A percentile compares a stretch with the other conserved stretches of the same genome.
Conservation (phyloP, 257 asterid species). For the Linderniella brevidens region DNA sequence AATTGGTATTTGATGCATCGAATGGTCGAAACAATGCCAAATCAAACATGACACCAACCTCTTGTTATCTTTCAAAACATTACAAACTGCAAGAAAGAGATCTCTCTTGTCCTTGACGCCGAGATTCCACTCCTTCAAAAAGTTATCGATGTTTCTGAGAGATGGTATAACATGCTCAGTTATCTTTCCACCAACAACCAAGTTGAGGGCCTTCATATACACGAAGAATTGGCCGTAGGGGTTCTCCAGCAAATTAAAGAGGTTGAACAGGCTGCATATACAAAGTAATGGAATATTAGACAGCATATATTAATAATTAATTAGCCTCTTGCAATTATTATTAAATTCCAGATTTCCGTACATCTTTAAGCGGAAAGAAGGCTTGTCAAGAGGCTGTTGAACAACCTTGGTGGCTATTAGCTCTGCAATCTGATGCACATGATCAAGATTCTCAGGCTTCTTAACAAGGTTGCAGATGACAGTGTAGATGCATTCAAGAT, state of each 20-base stretch:
- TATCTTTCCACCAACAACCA: slow-evolving; percentile 61
- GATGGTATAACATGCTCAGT: slow-evolving; percentile 72
- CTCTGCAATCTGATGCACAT: slow-evolving; percentile 67
- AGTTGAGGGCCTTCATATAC: slow-evolving; percentile 74
- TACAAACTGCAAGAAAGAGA: slow-evolving; percentile 56
- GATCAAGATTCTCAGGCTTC: slow-evolving; percentile 59
- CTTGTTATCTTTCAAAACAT: slow-evolving; percentile 49
- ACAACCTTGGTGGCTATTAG: slow-evolving; percentile 57
- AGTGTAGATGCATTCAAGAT: slow-evolving; percentile 77
- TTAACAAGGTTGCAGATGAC: slow-evolving; percentile 80
- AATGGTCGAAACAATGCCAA: not conserved
- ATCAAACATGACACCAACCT: slow-evolving; percentile 30
- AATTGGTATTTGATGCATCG: too few species aligned
- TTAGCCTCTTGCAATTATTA: too few species aligned
- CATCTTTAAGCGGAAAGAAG: slow-evolving; percentile 77
- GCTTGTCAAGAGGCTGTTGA: slow-evolving; percentile 65
- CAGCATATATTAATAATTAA: too few species aligned
- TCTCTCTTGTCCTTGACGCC: slow-evolving; percentile 69
- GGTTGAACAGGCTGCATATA: slow-evolving; percentile 59
- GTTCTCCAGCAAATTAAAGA: slow-evolving; percentile 80
- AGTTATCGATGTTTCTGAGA: slow-evolving; percentile 52
- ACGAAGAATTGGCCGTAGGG: slow-evolving; percentile 78
- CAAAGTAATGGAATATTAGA: slow-evolving; percentile 2
- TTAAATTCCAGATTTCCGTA: slow-evolving; percentile 11
- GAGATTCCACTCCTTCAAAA: slow-evolving; percentile 74